Evolutionary conservation across 495 filamentous ascomycete genomes (phyloP).

Genomic region (Lepraria neglecta): DNA sequence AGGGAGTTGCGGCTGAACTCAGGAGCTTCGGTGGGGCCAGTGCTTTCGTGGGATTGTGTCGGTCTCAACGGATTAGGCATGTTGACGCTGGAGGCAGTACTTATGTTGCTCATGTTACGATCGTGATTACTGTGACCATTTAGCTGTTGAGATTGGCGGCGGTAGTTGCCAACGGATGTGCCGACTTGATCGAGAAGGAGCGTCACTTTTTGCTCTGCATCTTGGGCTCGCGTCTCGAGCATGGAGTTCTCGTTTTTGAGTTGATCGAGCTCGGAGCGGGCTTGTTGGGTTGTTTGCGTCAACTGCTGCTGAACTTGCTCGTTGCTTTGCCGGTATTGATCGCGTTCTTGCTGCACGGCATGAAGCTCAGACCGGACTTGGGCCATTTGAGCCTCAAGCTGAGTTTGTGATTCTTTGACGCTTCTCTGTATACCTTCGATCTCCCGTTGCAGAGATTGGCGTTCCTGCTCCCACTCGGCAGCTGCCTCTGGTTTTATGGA

Average conservation of each 20-base stretch:
- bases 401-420: slow-evolving; percentile 54
- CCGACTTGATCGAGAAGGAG: slow-evolving; percentile 92
- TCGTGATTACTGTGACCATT: slow-evolving; percentile 31
- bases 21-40: slow-evolving; percentile 28
- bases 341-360: slow-evolving; percentile 58
- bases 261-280: slow-evolving; percentile 65
- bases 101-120: slow-evolving; percentile 33
- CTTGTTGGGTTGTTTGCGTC: slow-evolving; percentile 46
- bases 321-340: slow-evolving; percentile 49
- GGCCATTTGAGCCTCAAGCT: slow-evolving; percentile 65
- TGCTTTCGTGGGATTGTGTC: slow-evolving; percentile 29
- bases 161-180: slow-evolving; percentile 87
- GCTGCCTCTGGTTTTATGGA: slow-evolving; percentile 42
- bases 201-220: slow-evolving; percentile 88
- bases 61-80: slow-evolving; percentile 16
- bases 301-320: slow-evolving; percentile 57
- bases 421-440: slow-evolving; percentile 61
- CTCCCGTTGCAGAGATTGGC: slow-evolving; percentile 56
- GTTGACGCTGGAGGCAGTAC: slow-evolving; percentile 33
- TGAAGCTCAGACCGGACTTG: slow-evolving; percentile 62
- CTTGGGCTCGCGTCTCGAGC: slow-evolving; percentile 73
- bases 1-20: slow-evolving; percentile 67
- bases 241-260: slow-evolving; percentile 73
- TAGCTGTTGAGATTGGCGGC: slow-evolving; percentile 61
- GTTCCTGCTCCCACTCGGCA: slow-evolving; percentile 72